Percentiles rank a stretch among this genome's conserved stretches.
Evolutionary conservation across 179 eudicot genomes (phyloP).

Genomic region (Spergularia azorica): DNA sequence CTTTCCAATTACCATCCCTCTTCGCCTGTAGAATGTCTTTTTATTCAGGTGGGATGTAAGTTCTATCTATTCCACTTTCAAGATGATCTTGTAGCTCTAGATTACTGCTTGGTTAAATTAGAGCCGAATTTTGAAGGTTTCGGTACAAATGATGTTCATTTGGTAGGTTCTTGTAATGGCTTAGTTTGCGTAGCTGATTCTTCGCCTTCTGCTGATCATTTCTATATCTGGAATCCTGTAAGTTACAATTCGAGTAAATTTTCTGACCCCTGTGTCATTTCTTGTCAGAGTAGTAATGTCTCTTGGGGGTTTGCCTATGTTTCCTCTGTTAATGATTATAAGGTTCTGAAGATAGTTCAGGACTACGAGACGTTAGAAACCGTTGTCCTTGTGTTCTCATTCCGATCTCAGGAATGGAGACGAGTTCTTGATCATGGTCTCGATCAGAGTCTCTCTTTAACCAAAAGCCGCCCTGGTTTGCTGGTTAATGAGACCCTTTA

Average conservation of each 20-base stretch:
- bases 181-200: constrained; percentile 33
- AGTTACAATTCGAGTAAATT: constrained; percentile 24
- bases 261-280: neutral
- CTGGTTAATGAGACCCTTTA: constrained; percentile 24
- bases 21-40: constrained; percentile 28
- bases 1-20: neutral
- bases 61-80: constrained; percentile 29
- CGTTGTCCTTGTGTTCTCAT: constrained; percentile 20
- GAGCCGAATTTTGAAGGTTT: constrained; percentile 26
- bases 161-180: constrained; percentile 33
- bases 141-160: constrained; percentile 4
- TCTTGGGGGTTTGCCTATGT: constrained; percentile 36
- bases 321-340: constrained; percentile 29
- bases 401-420: constrained; percentile 26
- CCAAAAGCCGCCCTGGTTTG: constrained; percentile 28
- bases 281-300: constrained; percentile 5
- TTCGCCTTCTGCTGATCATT: constrained; percentile 15
- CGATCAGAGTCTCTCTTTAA: constrained; percentile 14
- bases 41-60: constrained; percentile 26
- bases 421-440: constrained; percentile 25
- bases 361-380: constrained; percentile 20
- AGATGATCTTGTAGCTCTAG: constrained; percentile 19
- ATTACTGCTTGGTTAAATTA: constrained; percentile 34
- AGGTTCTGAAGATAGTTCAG: constrained; percentile 30
- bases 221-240: constrained; percentile 35